Base-by-base conservation (phyloP, 768 basidiomycete genomes). In the Termitomyces sp. region DNA sequence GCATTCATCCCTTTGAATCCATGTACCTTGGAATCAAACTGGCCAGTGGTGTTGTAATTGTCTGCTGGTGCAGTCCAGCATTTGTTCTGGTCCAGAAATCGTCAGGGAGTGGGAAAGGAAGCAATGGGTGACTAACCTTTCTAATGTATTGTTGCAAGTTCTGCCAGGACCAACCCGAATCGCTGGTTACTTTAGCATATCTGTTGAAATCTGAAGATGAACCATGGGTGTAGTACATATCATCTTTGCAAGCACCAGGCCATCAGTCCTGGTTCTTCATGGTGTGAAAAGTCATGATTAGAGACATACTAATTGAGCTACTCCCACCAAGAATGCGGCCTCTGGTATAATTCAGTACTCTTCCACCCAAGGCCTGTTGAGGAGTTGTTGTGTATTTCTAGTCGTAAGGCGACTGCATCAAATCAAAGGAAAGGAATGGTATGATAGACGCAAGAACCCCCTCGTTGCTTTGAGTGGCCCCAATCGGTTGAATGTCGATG, bases 11-110 rank as follows among this genome's bases (percentile, higher is more conserved):
- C 77, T 11, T 63, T 54, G 17, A 64, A 66, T 11, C 75, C 69
- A 59, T 79, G 77, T 10, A 75, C 58, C 0, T 62, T 25, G 0
- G 78, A 75, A 54, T 74, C 62, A 52, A 68, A 75, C 58, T 78
- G 66, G 6, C 72, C 71, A 4, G 65, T 63, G 35, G 66, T 74
- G 57, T 77, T 66, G 55, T 77, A 77, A 17, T 65, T 54, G 53
- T 77, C 76, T 4, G 69, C 68, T 1, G 78, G 75, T 11, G 66
- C 59, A 2, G 61, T 62, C 59, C 67, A 73, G 42, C 62, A 67
- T 61, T 80, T 78, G 60, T 70, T 70, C 77, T 78, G 23, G 17
- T 37, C 21, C 16, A 14, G 11, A 16, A 37, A 8, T 49, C 6
- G 32, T 48, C 31, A 48, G 19, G 11, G 34, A 2, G 17, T 17